Evolutionary conservation across 2,329 filamentous ascomycete genomes (phyloP).

Genomic region (Trichoderma sp.): DNA sequence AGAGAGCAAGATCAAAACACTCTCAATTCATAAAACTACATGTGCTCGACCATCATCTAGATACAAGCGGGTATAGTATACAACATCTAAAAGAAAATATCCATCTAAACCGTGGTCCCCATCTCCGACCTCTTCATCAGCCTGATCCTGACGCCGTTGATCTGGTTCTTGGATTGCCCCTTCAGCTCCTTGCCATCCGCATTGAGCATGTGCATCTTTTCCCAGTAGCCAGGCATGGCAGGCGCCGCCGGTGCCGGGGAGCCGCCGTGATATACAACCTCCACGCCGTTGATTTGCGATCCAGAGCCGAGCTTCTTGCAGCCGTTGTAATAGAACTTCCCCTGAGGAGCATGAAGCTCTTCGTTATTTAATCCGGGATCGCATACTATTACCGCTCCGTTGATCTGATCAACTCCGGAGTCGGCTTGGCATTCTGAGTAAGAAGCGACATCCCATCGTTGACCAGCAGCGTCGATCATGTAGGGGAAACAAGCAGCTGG

Average conservation of each 20-base stretch:
- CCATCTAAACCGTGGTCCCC: neutral
- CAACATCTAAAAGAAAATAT: neutral
- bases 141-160: conserved; percentile 8
- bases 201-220: neutral
- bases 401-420: conserved; percentile 7
- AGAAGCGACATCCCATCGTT: neutral
- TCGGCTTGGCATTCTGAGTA: neutral
- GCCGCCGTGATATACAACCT: conserved; percentile 1
- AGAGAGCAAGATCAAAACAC: neutral
- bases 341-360: neutral
- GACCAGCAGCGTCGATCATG: neutral
- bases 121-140: conserved; percentile 7
- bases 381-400: conserved; percentile 8
- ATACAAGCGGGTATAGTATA: neutral
- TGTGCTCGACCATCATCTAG: neutral
- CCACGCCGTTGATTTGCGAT: conserved; percentile 7
- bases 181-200: neutral
- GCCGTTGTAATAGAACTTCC: neutral
- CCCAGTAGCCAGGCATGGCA: conserved; percentile 2
- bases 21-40: neutral
- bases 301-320: conserved; percentile 8
- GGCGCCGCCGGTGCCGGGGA: neutral
- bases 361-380: neutral
- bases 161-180: conserved; percentile 1
- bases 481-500: neutral